Base-by-base conservation (phyloP, 371 early-diverging fungal species). In the Thermomucor indicae-seudaticae region DNA sequence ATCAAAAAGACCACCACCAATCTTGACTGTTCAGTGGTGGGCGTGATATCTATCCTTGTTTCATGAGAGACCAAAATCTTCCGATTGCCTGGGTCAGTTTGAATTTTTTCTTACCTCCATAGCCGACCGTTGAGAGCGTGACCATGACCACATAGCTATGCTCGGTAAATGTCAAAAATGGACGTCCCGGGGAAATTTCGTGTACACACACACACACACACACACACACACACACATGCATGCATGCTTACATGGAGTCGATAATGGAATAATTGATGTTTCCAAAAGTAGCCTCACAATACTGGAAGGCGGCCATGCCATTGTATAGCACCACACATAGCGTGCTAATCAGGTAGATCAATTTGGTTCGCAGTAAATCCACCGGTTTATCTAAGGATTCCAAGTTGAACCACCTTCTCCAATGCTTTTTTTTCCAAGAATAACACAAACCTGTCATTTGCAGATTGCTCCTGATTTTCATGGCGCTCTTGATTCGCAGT, bases 61-160 rank as follows among this genome's bases (percentile, higher is more conserved):
- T 22, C 37, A 19, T 20, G 14, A 30, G 25, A 37, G 10, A 28
- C 27, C 2, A 12, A 25, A 29, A 32, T n/a, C n/a, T n/a, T n/a
- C n/a, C n/a, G n/a, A n/a, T n/a, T n/a, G n/a, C n/a, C n/a, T n/a
- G n/a, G n/a, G n/a, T n/a, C n/a, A n/a, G n/a, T n/a, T n/a, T 6
- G 17, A 47, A n/a, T 20, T 28, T 12, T 17, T 31, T 25, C 30
- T 28, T 49, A 72, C 72, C 73, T 28, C 91, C 91, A 53, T 89
- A 91, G 1, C 91, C 91, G 8, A 91, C 91, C 0, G 91, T 91
- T 0, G 87, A 80, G 6, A 85, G 60, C 1, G 84, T 86, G 23
- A 83, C 80, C 57, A 85, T 72, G 22, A 79, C 81, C 40, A 80
- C 75, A 49, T 84, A 83, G n/a, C 72, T 64, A 43, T 37, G n/a